Evolutionary conservation across 345 rosid genomes (phyloP), one percentile per base, ranked within the genome.

Genomic region (Acer campestre): DNA sequence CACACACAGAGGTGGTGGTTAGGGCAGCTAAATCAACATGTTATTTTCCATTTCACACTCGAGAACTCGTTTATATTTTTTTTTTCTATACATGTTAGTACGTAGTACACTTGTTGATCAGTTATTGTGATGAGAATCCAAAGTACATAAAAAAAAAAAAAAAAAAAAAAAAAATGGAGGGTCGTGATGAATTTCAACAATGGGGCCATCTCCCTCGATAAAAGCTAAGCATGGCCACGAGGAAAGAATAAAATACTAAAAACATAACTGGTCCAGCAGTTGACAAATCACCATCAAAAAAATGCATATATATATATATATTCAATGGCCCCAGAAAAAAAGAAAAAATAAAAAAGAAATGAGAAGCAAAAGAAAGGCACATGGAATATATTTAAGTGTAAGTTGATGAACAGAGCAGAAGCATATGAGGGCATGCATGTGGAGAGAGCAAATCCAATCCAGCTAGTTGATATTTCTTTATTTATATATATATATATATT

Each of bases 221-320:
- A 82, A 78, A 65, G 74, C 29, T 35, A 35, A 79, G 84, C 82
- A 75, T 27, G 61, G 70, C 75, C 74, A 80, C 71, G 31, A 61
- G 38, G 74, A 71, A 40, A 16, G 31, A 69, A 68, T 23, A 55
- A 42, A 68, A 75, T 70, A 66, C 70, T 6, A 22, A 74, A 61
- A 67, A 44, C 71, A 72, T 31, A 58, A 56, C 66, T 59, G 75
- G 64, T 67, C 75, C 63, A 40, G 84, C 81, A 71, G 90, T 83
- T 87, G 84, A 80, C 74, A 83, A 79, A 82, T 87, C 90, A 77
- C 84, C 46, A 48, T 85, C 90, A 78, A 61, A 73, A 73, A 63
- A 44, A 48, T 74, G 70, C 77, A 75, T 42, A 49, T 77, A 35
- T 35, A 35, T 35, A 35, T 35, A 4, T 31, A 31, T 31, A 31